Evolutionary conservation across 345 rosid genomes (phyloP), one percentile per base, ranked within the genome.

Genomic region (Streptanthus diversifolius): DNA sequence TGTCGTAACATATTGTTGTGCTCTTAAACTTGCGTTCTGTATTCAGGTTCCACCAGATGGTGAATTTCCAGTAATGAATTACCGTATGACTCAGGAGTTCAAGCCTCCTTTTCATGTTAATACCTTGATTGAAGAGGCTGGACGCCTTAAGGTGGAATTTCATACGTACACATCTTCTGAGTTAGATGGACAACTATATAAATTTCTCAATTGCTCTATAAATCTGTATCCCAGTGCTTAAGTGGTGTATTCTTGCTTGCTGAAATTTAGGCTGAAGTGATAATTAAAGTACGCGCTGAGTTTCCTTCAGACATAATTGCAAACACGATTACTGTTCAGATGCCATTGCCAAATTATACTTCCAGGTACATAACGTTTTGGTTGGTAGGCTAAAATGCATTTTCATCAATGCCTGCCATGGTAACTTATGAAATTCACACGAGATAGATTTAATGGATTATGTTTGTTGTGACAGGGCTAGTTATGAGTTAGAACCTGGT

Each of bases 11-110:
- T 29, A 37, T 21, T 47, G 12, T 62, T 35, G 48, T 69, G 72
- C 60, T 43, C 65, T 25, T 27, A 73, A 74, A 64, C 47, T 39
- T 49, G 68, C 48, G 62, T 60, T 77, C 30, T 72, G 48, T 75
- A 61, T 80, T 77, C 83, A 92, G 99, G 90, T 95, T 53, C 96
- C 99, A 14, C 97, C 99, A 30, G 99, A 91, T 78, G 99, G 99
- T 69, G 99, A 95, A 80, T 95, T 95, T 75, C 97, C 99, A 53
- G 99, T 95, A 63, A 95, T 92, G 98, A 95, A 95, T 82, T 95
- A 95, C 74, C 96, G 99, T 44, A 87, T 91, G 96, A 91, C 99
- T 49, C 98, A 95, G 82, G 98, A 95, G 82, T 95, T 95, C 78
- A 91, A 87, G 84, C 99, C 99, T 78, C 99, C 99, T 35, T 95